Base-by-base conservation (phyloP, 2,329 filamentous ascomycete genomes). In the Diaporthe sp. region DNA sequence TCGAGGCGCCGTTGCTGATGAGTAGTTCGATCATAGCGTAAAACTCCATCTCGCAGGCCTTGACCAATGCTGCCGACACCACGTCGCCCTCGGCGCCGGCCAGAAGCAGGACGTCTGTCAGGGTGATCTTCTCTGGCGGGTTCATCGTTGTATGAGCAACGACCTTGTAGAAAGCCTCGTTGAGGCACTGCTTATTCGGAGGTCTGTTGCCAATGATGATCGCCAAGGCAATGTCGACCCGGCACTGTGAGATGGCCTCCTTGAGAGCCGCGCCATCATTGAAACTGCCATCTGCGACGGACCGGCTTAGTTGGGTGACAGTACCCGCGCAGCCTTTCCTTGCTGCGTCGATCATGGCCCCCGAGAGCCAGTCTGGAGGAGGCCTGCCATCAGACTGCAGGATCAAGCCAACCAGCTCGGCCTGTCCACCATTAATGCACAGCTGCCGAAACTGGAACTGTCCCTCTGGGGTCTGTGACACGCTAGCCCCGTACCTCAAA, bases 41-140 rank as follows among this genome's bases (percentile, higher is more conserved):
- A 74, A 88, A 90, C 56, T 87, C 86, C 2, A 83, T 84, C 9
- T 85, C 82, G 69, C 86, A 87, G 0, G 89, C 87, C 42, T 86
- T 82, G 9, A 87, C 81, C 0, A 92, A 81, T 0, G 87, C 88
- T 39, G 82, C 81, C 0, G 88, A 85, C 0, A 89, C 81, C 1
- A 84, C 81, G 19, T 89, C 86, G 2, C 90, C 90, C 17, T 84
- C 82, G 1, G 90, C 89, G 0, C 90, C 90, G 1, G 88, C 89
- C 70, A 90, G 91, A 2, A 92, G 83, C 1, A 92, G 78, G 3
- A 90, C 81, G 78, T 92, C 89, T 0, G 88, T 84, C 75, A 92
- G 82, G 3, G 85, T 84, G 55, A 89, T 80, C 77, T 88, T 90
- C 42, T 87, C 85, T 39, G 85, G 84, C 0, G 87, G 85, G 8